Evolutionary conservation across 192 early-diverging fungal species (phyloP).

Genomic region (Coemansia sp.): DNA sequence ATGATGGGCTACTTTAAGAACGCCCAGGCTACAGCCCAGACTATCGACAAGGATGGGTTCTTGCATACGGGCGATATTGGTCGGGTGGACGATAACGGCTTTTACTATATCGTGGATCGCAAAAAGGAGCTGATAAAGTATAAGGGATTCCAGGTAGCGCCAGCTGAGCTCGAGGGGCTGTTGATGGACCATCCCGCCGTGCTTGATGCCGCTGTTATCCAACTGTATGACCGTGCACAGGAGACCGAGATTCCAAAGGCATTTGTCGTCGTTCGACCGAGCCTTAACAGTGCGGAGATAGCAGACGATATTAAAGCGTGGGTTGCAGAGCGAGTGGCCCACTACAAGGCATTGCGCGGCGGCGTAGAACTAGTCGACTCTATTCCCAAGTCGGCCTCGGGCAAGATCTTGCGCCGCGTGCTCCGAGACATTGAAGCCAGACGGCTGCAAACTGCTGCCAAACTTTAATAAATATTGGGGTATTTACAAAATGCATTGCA

Average conservation of each 20-base stretch:
- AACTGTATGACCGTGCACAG: conserved; percentile 59
- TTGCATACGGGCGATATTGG: conserved; percentile 86
- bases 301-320: conserved; percentile 51
- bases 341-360: conserved; percentile 78
- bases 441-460: conserved; percentile 8
- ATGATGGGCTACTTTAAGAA: conserved; percentile 90
- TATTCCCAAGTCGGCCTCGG: conserved; percentile 78
- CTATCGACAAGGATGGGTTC: conserved; percentile 75
- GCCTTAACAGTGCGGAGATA: conserved; percentile 31
- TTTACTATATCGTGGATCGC: conserved; percentile 70
- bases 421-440: conserved; percentile 44
- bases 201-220: conserved; percentile 70
- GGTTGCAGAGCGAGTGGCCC: conserved; percentile 63
- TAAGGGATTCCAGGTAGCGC: conserved; percentile 82
- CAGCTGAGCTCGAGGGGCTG: conserved; percentile 84
- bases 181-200: conserved; percentile 70
- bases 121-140: conserved; percentile 95
- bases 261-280: conserved; percentile 68
- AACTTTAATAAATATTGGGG: no score
- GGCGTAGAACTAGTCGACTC: conserved; percentile 68
- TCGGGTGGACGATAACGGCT: conserved; percentile 62
- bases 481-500: background rate
- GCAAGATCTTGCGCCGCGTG: conserved; percentile 81
- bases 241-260: conserved; percentile 79
- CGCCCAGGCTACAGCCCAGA: conserved; percentile 67